These are phyloP conservation scores for Mortierella sp. DNA, from an alignment of 371 early-diverging fungal species.

Conservation along the genomic window DNA sequence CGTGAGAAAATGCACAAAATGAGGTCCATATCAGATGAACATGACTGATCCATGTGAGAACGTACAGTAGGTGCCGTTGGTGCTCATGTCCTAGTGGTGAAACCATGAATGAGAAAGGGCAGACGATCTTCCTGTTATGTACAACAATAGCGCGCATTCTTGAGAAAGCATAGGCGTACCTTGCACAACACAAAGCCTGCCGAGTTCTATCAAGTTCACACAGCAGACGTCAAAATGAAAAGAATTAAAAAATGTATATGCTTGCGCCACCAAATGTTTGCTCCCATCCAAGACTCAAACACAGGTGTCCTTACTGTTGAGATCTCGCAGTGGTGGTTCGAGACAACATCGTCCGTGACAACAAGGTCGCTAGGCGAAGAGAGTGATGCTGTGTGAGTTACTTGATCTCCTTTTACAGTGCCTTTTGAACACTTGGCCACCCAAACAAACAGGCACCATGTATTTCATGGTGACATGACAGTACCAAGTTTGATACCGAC, in stretches of 20 bases:
- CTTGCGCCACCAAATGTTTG: neutral
- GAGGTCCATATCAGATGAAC: neutral
- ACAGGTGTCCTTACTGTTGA: neutral
- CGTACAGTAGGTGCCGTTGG: slow-evolving; percentile 51
- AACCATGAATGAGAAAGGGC: neutral
- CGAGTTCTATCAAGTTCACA: slow-evolving; percentile 13
- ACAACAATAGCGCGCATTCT: too few species aligned
- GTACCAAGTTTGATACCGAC: slow-evolving; percentile 33
- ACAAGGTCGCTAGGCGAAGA: neutral
- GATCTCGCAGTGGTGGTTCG: neutral
- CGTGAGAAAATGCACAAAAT: neutral
- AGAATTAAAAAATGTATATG: neutral
- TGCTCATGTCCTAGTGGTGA: slow-evolving; percentile 29
- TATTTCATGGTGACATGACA: neutral
- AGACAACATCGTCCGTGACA: neutral
- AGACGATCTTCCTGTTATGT: neutral
- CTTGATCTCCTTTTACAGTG: too few species aligned
- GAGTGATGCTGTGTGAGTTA: neutral
- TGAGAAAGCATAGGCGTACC: slow-evolving; percentile 6
- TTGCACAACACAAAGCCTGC: slow-evolving; percentile 40
- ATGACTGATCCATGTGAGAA: neutral
- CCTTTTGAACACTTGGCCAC: too few species aligned
- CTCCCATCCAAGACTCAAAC: neutral
- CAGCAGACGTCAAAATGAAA: neutral
- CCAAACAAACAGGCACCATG: neutral